Base-by-base conservation (phyloP, 805 yeast genomes). In the Ogataea trehalophila region DNA sequence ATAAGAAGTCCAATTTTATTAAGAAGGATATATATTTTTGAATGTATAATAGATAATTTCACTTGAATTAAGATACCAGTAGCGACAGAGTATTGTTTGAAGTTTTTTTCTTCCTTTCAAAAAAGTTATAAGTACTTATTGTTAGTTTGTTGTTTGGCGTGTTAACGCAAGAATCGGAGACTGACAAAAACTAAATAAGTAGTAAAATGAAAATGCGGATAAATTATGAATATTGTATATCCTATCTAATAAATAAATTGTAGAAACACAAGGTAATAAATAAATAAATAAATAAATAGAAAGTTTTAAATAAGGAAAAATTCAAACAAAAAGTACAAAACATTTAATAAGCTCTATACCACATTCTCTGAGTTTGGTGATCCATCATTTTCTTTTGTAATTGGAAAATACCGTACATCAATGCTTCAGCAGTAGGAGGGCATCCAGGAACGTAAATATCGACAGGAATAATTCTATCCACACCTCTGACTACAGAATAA, bases 371-470 rank as follows among this genome's bases (percentile, higher is more conserved):
- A 57, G 84, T 79, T 67, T 84, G 82, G 53, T 85, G 83, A 64
- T 79, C 78, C 78, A 87, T 80, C 90, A 87, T 87, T 77, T 87
- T 88, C 81, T 85, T 85, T 69, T 88, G 95, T 58, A 87, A 74
- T 71, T 85, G 91, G 76, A 87, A 85, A 33, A 87, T 84, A 50
- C 96, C 96, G 66, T 87, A 87, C 90, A 87, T 79, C 68, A 87
- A 81, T 2, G 95, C 95, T 71, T 87, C 96, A 45, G 91, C 78
- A 22, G 95, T 85, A 35, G 96, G 96, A 26, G 96, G 96, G 70
- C 96, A 87, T 9, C 96, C 96, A 17, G 96, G 96, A 45, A 87
- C 95, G 62, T 88, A 87, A 37, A 87, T 85, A 66, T 87, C 96
- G 23, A 87, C 95, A 15, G 96, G 96, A 39, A 88, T 83, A 47